These are phyloP conservation scores for Amesomyces nigricolor DNA, from an alignment of 2,329 filamentous ascomycete genomes.

Conservation along the genomic window DNA sequence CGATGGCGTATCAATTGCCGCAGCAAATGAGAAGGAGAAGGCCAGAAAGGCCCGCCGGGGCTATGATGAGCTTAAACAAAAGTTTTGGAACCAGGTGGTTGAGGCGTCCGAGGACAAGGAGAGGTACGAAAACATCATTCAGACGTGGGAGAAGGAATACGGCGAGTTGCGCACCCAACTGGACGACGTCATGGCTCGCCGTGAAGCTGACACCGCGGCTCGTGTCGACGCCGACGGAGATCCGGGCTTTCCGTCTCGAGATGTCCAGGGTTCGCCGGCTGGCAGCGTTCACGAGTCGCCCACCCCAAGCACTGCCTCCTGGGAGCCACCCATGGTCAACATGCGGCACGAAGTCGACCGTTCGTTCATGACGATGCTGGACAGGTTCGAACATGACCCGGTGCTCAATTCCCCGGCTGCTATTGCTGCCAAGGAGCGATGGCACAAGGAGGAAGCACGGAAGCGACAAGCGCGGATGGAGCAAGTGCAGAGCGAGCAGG, in stretches of 20 bases:
- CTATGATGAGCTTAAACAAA: conserved; percentile 2
- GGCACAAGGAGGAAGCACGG: too few relatives aligned
- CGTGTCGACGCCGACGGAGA: neutral
- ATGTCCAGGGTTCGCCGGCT: neutral
- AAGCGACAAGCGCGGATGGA: too few relatives aligned
- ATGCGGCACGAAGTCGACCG: too few relatives aligned
- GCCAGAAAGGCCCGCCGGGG: neutral
- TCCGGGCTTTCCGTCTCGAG: neutral
- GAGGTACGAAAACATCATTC: neutral
- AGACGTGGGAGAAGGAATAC: neutral
- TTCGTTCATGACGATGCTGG: too few relatives aligned
- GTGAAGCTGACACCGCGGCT: neutral
- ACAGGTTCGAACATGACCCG: too few relatives aligned
- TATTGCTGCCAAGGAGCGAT: too few relatives aligned
- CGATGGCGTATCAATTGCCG: neutral
- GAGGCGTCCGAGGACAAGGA: neutral
- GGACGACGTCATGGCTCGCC: neutral
- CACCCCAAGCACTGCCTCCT: too few relatives aligned
- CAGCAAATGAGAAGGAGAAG: neutral
- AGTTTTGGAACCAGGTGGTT: neutral
- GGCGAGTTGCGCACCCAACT: neutral
- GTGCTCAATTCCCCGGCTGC: too few relatives aligned
- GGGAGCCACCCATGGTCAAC: too few relatives aligned
- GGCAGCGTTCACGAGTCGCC: too few relatives aligned
- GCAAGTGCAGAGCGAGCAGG: too few relatives aligned